A percentile compares a stretch with the other conserved stretches of the same genome.
These are phyloP conservation scores for Cicer pinnatifidum DNA, from an alignment of 306 rosid species.

Conservation along the genomic window DNA sequence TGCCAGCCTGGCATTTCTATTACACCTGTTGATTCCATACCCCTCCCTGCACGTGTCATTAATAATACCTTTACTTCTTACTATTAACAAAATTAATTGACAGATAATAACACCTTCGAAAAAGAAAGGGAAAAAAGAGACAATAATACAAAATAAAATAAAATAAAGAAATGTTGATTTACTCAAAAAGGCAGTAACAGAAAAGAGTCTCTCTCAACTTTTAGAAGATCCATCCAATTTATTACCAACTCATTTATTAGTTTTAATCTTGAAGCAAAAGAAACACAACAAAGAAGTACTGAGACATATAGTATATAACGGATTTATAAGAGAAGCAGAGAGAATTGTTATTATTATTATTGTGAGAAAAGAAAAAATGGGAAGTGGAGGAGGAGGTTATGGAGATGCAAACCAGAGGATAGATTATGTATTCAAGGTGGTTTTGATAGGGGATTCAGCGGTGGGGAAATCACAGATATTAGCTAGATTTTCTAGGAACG, in stretches of 20 bases:
- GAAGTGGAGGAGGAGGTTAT: conserved; percentile 72
- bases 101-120: too few relatives aligned
- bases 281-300: conserved; percentile 12
- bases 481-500: conserved; percentile 88
- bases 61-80: neutral
- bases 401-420: conserved; percentile 91
- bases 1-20: conserved; percentile 26
- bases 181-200: conserved; percentile 24
- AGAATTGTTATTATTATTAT: neutral
- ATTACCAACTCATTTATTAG: neutral
- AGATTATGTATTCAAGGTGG: conserved; percentile 97
- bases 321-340: neutral
- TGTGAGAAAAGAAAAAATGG: conserved; percentile 53
- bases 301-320: neutral
- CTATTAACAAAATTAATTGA: neutral
- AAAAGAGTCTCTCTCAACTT: conserved; percentile 11
- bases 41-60: conserved; percentile 6
- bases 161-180: neutral
- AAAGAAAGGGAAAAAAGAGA: too few relatives aligned
- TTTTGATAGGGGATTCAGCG: conserved; percentile 92
- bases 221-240: conserved; percentile 31
- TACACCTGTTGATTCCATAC: conserved; percentile 14
- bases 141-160: too few relatives aligned
- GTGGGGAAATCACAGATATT: conserved; percentile 98
- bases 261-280: conserved; percentile 41